These are phyloP conservation scores for Emergomyces africanus DNA, from an alignment of 2,329 filamentous ascomycete species.

Conservation along the genomic window DNA sequence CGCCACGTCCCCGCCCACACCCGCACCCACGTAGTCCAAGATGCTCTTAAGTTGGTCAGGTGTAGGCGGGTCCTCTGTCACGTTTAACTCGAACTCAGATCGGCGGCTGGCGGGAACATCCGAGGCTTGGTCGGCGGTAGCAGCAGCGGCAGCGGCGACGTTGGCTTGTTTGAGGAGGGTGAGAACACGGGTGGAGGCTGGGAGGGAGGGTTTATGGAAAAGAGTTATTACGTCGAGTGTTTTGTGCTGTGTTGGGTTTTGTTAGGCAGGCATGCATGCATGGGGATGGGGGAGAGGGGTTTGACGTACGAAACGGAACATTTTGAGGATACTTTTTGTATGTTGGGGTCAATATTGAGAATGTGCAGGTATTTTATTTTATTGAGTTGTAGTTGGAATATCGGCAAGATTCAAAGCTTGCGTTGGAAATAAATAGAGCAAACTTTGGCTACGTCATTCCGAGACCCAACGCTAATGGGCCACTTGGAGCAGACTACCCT, in stretches of 20 bases:
- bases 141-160: constrained; percentile 51
- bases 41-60: constrained; percentile 71
- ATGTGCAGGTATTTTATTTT: background rate
- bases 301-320: constrained; percentile 8
- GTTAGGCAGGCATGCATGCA: background rate
- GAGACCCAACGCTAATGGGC: too few relatives aligned
- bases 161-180: constrained; percentile 71
- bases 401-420: too few relatives aligned
- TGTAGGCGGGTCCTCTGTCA: constrained; percentile 71
- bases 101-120: constrained; percentile 45
- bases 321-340: background rate
- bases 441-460: too few relatives aligned
- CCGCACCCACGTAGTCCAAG: constrained; percentile 62
- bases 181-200: constrained; percentile 59
- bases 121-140: constrained; percentile 63
- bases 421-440: too few relatives aligned
- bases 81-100: constrained; percentile 71
- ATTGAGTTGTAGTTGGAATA: background rate
- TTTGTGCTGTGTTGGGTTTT: constrained; percentile 47
- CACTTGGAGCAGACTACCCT: too few relatives aligned
- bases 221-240: constrained; percentile 84
- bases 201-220: constrained; percentile 73
- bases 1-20: constrained; percentile 50
- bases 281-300: background rate
- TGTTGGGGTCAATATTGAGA: background rate